A percentile compares a stretch with the other conserved stretches of the same genome.
Conservation (phyloP, 805 yeast species). For the Zygosaccharomyces kombuchaensis region DNA sequence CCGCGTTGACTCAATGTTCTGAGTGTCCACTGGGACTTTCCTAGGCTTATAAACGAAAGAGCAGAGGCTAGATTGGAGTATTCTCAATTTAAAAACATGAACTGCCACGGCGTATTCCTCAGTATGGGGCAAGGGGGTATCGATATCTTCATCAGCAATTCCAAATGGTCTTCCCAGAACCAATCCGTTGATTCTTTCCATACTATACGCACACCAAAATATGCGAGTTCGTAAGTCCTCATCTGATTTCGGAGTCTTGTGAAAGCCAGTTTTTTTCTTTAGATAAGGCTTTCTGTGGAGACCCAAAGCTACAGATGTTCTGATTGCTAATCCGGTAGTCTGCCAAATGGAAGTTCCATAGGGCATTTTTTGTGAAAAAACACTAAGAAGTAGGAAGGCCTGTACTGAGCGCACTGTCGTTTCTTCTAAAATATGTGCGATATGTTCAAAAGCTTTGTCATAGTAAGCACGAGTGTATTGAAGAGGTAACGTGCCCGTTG, state of each 20-base stretch:
- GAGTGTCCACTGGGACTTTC: slow-evolving; percentile 16
- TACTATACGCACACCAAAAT: slow-evolving; percentile 38
- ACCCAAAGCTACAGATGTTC: slow-evolving; percentile 33
- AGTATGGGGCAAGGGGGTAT: slow-evolving; percentile 28
- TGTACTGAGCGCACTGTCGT: slow-evolving; percentile 32
- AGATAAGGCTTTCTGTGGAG: slow-evolving; percentile 30
- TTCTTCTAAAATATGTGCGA: slow-evolving; percentile 22
- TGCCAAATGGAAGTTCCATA: slow-evolving; percentile 27
- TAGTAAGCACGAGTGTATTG: slow-evolving; percentile 30
- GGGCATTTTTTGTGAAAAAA: slow-evolving; percentile 36
- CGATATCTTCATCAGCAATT: slow-evolving; percentile 36
- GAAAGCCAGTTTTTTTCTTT: slow-evolving; percentile 7
- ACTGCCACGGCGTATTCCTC: slow-evolving; percentile 25
- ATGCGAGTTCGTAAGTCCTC: slow-evolving; percentile 28
- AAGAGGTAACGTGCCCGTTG: slow-evolving; percentile 9
- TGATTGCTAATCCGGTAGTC: slow-evolving; percentile 13
- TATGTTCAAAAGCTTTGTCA: slow-evolving; percentile 30
- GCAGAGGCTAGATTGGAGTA: slow-evolving; percentile 35
- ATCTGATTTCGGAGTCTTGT: not conserved
- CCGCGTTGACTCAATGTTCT: slow-evolving; percentile 30
- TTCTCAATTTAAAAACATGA: slow-evolving; percentile 34
- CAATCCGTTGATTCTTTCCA: slow-evolving; percentile 36
- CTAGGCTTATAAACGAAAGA: slow-evolving; percentile 34
- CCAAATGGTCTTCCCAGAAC: slow-evolving; percentile 38
- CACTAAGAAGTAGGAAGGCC: slow-evolving; percentile 27